Evolutionary conservation across 1,139 yeast genomes (phyloP).

Genomic region (Protomyces inouyei): DNA sequence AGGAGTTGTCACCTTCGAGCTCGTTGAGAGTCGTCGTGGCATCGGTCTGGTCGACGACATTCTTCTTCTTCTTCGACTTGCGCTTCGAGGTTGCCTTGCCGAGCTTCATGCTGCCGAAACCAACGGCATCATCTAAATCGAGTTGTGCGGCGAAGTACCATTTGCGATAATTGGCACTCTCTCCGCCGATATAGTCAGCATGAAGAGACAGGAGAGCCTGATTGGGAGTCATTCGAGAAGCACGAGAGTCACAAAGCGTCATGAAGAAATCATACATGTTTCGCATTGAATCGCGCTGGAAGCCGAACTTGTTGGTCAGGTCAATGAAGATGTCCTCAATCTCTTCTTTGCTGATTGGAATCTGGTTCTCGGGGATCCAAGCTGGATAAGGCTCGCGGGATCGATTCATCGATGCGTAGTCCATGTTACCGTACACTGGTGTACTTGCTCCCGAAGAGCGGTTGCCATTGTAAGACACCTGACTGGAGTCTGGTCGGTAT

Average conservation of each 20-base stretch:
- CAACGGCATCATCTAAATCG: constrained; percentile 76
- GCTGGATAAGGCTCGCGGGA: constrained; percentile 85
- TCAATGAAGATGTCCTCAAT: constrained; percentile 89
- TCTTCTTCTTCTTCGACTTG: constrained; percentile 49
- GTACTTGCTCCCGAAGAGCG: constrained; percentile 95
- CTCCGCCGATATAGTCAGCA: constrained; percentile 96
- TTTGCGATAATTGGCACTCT: constrained; percentile 80
- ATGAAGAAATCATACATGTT: constrained; percentile 95
- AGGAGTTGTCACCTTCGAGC: constrained; percentile 77
- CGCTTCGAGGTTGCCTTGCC: constrained; percentile 43
- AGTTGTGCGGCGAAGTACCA: constrained; percentile 96
- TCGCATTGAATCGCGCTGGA: constrained; percentile 96
- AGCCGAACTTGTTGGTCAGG: constrained; percentile 85
- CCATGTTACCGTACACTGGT: constrained; percentile 79
- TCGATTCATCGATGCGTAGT: constrained; percentile 53
- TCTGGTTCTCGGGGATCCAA: constrained; percentile 89
- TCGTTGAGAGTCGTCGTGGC: constrained; percentile 53
- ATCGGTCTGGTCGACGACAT: constrained; percentile 43
- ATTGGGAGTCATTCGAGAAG: constrained; percentile 95
- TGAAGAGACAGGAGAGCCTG: constrained; percentile 89
- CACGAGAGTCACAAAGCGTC: constrained; percentile 88
- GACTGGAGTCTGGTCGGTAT: constrained; percentile 40
- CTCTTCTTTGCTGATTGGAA: constrained; percentile 78
- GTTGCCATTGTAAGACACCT: constrained; percentile 61
- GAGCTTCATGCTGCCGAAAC: constrained; percentile 71